Conservation (phyloP, 2,329 filamentous ascomycete species). For the Trichoderma gracile region DNA sequence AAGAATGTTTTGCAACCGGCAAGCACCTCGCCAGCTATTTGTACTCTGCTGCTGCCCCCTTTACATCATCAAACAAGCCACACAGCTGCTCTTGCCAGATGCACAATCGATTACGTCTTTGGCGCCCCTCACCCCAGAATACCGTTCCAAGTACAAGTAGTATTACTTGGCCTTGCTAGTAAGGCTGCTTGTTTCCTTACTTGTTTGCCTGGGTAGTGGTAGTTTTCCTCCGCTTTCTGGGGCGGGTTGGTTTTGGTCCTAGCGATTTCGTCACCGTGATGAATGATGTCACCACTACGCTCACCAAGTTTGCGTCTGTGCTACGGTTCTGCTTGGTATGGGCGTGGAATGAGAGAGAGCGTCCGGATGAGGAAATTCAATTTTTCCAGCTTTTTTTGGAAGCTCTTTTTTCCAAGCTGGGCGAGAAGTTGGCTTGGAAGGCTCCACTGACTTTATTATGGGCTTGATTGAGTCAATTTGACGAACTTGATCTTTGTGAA, state of each 20-base stretch:
- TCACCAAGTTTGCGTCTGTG: background rate
- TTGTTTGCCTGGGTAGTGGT: too few relatives aligned
- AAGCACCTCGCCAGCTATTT: constrained; percentile 21
- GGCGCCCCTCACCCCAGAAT: background rate
- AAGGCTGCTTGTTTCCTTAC: too few relatives aligned
- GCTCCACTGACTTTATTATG: constrained; percentile 1
- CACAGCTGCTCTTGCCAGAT: background rate
- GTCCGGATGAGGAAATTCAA: constrained; percentile 21
- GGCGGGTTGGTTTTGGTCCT: background rate
- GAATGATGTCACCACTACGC: constrained; percentile 27
- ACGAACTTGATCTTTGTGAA: background rate
- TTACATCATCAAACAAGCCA: constrained; percentile 5
- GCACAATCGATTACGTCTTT: constrained; percentile 17
- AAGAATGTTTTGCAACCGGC: background rate
- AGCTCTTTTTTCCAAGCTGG: too few relatives aligned
- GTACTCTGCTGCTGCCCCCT: constrained; percentile 16
- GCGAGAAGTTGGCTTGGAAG: background rate
- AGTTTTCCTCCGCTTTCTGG: too few relatives aligned
- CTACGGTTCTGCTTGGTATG: background rate
- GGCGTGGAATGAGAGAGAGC: too few relatives aligned
- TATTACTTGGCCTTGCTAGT: too few relatives aligned
- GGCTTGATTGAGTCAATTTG: background rate
- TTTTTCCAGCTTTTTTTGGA: constrained; percentile 1
- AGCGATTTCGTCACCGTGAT: constrained; percentile 23
- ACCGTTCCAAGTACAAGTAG: too few relatives aligned